Conservation (phyloP, 176 grass and related monocot species). For the Phoenix dactylifera region DNA sequence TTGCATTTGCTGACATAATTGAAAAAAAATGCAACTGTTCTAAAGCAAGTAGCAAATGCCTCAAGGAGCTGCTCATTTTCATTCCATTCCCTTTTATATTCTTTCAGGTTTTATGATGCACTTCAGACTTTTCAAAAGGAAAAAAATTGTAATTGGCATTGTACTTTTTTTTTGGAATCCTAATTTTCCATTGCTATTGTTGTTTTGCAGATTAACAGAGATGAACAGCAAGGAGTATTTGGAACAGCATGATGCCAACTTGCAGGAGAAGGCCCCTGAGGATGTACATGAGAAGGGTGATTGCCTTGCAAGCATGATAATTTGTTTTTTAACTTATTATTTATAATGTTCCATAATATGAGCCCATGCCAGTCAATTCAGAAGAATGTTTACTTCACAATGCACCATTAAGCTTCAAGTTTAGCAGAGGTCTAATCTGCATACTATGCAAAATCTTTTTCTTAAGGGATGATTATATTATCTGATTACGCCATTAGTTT, state of each 20-base stretch:
- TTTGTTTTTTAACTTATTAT: background rate
- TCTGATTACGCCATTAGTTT: too few relatives aligned
- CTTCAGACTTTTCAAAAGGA: background rate
- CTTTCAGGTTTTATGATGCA: background rate
- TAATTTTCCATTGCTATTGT: background rate
- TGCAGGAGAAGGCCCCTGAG: slow-evolving; percentile 15
- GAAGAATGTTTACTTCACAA: too few relatives aligned
- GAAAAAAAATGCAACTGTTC: too few relatives aligned
- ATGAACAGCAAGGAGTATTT: slow-evolving; percentile 84
- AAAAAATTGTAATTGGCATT: too few relatives aligned
- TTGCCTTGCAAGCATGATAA: slow-evolving; percentile 28
- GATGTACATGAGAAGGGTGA: slow-evolving; percentile 7
- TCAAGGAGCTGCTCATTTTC: too few relatives aligned
- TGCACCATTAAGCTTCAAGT: too few relatives aligned
- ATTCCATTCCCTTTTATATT: background rate
- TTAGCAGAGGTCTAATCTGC: too few relatives aligned
- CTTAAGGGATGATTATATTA: too few relatives aligned
- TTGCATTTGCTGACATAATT: background rate
- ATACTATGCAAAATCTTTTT: too few relatives aligned
- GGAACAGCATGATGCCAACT: slow-evolving; percentile 51
- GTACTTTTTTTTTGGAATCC: background rate
- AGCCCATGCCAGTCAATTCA: too few relatives aligned
- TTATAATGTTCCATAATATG: too few relatives aligned
- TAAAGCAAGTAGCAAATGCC: too few relatives aligned
- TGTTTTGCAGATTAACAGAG: slow-evolving; percentile 61